These are phyloP conservation scores for Sonneratia caseolaris DNA, from an alignment of 345 rosid species.

Conservation along the genomic window DNA sequence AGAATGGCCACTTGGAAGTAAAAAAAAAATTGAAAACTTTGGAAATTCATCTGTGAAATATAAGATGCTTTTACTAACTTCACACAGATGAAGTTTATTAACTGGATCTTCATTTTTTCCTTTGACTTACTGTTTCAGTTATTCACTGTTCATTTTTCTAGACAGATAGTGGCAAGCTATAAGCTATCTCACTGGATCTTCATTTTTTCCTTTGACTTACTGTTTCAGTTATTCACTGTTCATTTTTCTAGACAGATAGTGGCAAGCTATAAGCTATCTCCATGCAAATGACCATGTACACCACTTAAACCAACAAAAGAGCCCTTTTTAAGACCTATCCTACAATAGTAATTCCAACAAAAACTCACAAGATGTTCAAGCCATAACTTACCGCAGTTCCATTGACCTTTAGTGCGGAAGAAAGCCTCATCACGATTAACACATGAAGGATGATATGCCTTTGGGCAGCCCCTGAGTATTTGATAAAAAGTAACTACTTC, in stretches of 20 bases:
- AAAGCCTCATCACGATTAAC: slow-evolving; percentile 86
- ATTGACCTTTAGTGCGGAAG: slow-evolving; percentile 73
- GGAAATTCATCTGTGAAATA: background rate
- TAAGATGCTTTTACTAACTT: background rate
- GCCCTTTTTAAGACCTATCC: background rate
- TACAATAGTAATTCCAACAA: background rate
- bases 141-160: background rate
- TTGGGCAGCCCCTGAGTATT: slow-evolving; percentile 82
- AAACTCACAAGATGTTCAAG: background rate
- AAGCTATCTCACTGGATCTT: background rate
- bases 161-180: background rate
- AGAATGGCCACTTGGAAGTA: background rate
- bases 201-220: too few relatives aligned
- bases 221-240: background rate
- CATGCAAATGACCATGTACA: background rate
- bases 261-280: background rate
- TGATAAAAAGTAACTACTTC: slow-evolving; percentile 3
- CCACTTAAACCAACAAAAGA: background rate
- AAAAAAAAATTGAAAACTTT: background rate
- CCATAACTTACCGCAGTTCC: slow-evolving; percentile 85
- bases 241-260: background rate
- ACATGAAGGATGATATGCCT: slow-evolving; percentile 93
- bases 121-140: background rate
- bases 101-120: background rate
- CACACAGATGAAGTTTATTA: background rate